Evolutionary conservation across 1,139 yeast genomes (phyloP).

Genomic region (Suhomyces maxii): DNA sequence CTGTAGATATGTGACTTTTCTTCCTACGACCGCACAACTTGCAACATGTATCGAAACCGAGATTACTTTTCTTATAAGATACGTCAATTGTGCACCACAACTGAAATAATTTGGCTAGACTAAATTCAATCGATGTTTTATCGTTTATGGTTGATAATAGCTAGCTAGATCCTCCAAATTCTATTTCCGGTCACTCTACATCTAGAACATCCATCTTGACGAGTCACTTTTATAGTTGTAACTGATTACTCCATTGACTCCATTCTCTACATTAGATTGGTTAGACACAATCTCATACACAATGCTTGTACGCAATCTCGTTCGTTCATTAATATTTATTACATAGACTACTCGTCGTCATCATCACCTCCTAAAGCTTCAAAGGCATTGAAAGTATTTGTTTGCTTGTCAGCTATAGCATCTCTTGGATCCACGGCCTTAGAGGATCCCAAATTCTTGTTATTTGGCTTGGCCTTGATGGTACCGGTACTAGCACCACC

Average conservation of each 20-base stretch:
- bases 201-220: too few relatives aligned
- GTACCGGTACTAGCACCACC: slow-evolving; percentile 25
- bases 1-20: too few relatives aligned
- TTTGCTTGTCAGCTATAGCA: slow-evolving; percentile 64
- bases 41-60: too few relatives aligned
- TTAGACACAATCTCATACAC: background rate
- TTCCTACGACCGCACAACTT: too few relatives aligned
- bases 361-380: slow-evolving; percentile 71
- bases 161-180: background rate
- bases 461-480: slow-evolving; percentile 63
- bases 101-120: too few relatives aligned
- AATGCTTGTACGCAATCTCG: background rate
- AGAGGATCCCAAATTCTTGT: slow-evolving; percentile 70
- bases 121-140: too few relatives aligned
- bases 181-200: too few relatives aligned
- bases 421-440: slow-evolving; percentile 75
- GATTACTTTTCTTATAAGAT: too few relatives aligned
- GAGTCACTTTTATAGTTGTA: background rate
- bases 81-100: too few relatives aligned
- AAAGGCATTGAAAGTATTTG: slow-evolving; percentile 70
- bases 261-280: background rate
- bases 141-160: too few relatives aligned
- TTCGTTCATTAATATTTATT: background rate
- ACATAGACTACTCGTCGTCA: slow-evolving; percentile 27
- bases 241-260: background rate